Percentiles rank a stretch among this genome's conserved stretches.
These are phyloP conservation scores for Caloboletus firmus DNA, from an alignment of 1,284 basidiomycete genomes.

Conservation along the genomic window DNA sequence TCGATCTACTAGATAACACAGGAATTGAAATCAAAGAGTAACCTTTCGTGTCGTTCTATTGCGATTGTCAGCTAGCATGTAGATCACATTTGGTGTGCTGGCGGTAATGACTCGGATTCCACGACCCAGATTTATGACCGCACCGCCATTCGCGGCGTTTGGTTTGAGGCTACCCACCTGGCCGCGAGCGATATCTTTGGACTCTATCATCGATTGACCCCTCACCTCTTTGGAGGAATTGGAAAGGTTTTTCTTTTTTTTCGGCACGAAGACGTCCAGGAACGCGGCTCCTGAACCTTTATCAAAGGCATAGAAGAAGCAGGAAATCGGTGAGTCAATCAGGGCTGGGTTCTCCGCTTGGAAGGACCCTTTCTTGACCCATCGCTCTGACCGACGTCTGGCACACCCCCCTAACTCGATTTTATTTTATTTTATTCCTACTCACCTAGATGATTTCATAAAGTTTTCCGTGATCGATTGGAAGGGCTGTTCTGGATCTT, in stretches of 20 bases:
- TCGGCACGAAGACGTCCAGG: not conserved
- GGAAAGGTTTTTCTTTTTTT: not conserved
- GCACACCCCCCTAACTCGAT: no score
- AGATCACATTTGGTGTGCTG: not conserved
- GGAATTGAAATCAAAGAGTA: not conserved
- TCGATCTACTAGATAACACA: not conserved
- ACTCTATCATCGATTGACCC: not conserved
- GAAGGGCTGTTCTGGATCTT: no score
- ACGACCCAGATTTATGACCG: not conserved
- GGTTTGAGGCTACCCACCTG: no score
- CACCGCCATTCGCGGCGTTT: not conserved
- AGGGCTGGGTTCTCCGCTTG: not conserved
- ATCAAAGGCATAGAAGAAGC: not conserved
- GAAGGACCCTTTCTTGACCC: no score
- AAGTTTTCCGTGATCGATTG: no score
- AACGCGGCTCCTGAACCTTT: not conserved
- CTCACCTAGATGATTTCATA: no score
- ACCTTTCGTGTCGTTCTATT: no score
- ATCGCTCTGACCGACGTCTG: no score
- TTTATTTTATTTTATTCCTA: no score
- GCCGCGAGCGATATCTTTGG: no score
- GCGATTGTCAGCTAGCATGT: not conserved
- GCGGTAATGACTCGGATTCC: no score
- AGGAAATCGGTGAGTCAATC: not conserved
- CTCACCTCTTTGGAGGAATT: not conserved